Conservation (phyloP, 169 alveolate species). For the Plasmodium gonderi region DNA sequence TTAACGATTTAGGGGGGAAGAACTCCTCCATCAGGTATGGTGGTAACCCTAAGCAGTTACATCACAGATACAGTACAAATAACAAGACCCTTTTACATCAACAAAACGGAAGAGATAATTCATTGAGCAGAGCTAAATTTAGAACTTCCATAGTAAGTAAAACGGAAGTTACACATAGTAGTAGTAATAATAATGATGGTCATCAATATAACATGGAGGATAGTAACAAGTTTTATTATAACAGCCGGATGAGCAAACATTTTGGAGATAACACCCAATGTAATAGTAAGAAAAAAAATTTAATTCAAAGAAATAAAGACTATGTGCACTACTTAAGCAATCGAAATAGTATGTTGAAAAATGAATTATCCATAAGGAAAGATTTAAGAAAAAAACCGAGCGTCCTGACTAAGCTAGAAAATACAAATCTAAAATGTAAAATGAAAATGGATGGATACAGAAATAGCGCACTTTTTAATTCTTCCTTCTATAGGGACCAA, state of each 20-base stretch:
- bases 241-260: slow-evolving; percentile 7
- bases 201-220: too few relatives aligned
- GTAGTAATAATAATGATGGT: background rate
- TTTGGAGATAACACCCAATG: background rate
- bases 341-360: slow-evolving; percentile 46
- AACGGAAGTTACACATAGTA: background rate
- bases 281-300: slow-evolving; percentile 46
- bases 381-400: slow-evolving; percentile 26
- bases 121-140: background rate
- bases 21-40: background rate
- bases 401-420: background rate
- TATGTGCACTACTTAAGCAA: slow-evolving; percentile 59
- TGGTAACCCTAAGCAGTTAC: too few relatives aligned
- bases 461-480: background rate
- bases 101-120: background rate
- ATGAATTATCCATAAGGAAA: slow-evolving; percentile 19
- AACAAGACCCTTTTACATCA: background rate
- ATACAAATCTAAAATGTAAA: background rate
- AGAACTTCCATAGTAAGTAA: background rate
- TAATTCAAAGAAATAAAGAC: slow-evolving; percentile 56
- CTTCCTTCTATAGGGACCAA: background rate
- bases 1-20: background rate
- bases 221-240: background rate
- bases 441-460: background rate
- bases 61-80: background rate